phyloP scores from a whole-genome alignment of 345 rosid genomes.

The Linum trigynum region DNA sequence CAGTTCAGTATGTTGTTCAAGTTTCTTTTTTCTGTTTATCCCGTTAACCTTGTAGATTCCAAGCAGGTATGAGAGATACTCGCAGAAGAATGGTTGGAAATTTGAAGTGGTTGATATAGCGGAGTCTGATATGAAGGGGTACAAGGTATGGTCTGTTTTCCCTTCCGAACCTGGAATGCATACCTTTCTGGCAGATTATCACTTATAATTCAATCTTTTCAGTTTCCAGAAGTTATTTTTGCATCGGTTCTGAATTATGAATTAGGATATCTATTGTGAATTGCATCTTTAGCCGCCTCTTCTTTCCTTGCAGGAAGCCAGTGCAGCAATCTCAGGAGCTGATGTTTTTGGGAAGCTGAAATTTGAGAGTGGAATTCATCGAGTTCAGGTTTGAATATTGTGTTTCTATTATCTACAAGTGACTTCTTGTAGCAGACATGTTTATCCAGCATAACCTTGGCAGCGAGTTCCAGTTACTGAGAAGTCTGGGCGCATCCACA shows the following conservation, averaged over 20 bases:
- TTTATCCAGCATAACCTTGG: conserved; percentile 19
- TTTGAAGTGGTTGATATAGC: conserved; percentile 72
- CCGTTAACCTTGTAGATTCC: conserved; percentile 6
- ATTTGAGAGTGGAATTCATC: conserved; percentile 97
- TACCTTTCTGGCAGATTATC: not conserved
- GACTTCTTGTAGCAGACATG: conserved; percentile 10
- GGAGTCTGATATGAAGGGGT: conserved; percentile 85
- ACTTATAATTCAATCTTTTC: not conserved
- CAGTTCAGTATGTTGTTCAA: not conserved
- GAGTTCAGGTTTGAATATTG: conserved; percentile 65
- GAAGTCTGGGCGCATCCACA: conserved; percentile 85
- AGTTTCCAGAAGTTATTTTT: not conserved
- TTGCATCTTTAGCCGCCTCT: conserved; percentile 14
- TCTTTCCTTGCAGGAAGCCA: conserved; percentile 64
- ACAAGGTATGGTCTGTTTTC: conserved; percentile 36
- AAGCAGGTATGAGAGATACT: conserved; percentile 82
- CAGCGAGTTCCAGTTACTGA: conserved; percentile 98
- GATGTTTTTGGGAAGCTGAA: conserved; percentile 85
- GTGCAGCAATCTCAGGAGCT: conserved; percentile 76
- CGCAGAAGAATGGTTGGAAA: conserved; percentile 82
- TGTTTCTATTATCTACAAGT: not conserved
- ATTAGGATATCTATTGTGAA: conserved; percentile 9
- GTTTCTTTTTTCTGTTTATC: not conserved
- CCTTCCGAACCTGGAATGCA: not conserved
- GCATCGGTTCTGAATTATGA: not conserved